These are phyloP conservation scores for Penicillium sp. DNA, from an alignment of 2,329 filamentous ascomycete species.

Conservation along the genomic window DNA sequence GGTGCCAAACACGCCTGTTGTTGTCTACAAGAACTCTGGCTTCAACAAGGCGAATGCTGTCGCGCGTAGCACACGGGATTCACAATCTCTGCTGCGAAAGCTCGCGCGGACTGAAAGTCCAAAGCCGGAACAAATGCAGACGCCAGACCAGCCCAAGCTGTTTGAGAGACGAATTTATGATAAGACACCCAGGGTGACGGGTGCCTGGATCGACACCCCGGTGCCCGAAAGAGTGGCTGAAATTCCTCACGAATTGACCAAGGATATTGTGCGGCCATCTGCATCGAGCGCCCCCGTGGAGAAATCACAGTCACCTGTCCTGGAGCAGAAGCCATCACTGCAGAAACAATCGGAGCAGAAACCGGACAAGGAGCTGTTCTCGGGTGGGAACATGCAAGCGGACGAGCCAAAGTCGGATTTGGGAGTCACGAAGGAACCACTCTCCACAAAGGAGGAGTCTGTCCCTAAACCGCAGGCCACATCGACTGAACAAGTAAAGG, in stretches of 20 bases:
- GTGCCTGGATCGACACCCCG: constrained; percentile 45
- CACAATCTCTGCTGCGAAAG: constrained; percentile 39
- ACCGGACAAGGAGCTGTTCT: constrained; percentile 2
- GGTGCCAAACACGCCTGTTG: constrained; percentile 36
- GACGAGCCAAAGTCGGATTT: constrained; percentile 1
- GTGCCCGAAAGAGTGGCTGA: constrained; percentile 33
- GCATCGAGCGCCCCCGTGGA: not conserved
- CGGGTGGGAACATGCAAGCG: not conserved
- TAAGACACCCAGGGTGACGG: constrained; percentile 42
- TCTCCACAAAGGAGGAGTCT: constrained; percentile 2
- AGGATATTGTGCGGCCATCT: constrained; percentile 19
- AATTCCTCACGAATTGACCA: constrained; percentile 21
- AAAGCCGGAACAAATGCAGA: constrained; percentile 26
- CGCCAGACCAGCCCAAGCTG: constrained; percentile 30
- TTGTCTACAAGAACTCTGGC: constrained; percentile 30
- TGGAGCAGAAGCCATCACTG: not conserved
- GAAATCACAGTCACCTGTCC: constrained; percentile 5
- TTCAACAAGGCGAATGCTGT: constrained; percentile 26
- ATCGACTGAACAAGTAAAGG: constrained; percentile 17
- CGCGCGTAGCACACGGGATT: constrained; percentile 34
- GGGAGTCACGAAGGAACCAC: not conserved
- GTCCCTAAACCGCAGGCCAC: constrained; percentile 2
- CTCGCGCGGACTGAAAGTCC: constrained; percentile 37
- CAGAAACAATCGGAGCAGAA: not conserved
- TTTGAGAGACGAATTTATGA: constrained; percentile 31